Evolutionary conservation across 106 monocot genomes (phyloP), one percentile per base, ranked within the genome.

Genomic region (Acorus calamus): DNA sequence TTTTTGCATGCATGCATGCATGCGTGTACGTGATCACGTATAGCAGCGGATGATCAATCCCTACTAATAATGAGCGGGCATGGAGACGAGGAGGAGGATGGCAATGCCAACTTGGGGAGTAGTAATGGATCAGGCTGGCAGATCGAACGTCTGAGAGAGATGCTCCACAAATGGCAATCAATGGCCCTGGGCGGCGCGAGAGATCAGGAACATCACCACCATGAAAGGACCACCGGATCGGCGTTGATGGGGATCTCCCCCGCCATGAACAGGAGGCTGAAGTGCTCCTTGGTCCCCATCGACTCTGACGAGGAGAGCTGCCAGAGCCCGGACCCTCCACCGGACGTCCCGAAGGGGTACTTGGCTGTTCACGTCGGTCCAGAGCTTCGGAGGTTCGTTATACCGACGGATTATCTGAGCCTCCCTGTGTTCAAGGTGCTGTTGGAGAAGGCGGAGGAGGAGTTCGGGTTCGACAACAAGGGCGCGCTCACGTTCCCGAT

Each of bases 301-400:
- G 77, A 83, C 53, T 83, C 83, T 1, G 87, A 88, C 47, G 88
- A 88, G 63, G 88, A 88, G 66, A 63, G 70, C 46, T 81, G 76
- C 71, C 58, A 58, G 4, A 81, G 81, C 71, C 76, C 78, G 0
- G 77, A 78, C 47, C 55, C 77, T 0, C 81, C 84, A 12, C 61
- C 78, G 3, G 88, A 88, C 44, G 88, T 88, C 43, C 88, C 88
- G 0, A 77, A 64, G 59, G 88, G 88, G 12, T 79, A 68, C 52
- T 58, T 84, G 8, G 84, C 84, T 0, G 81, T 88, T 3, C 81
- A 84, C 28, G 78, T 84, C 0, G 84, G 88, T 2, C 70, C 43
- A 2, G 87, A 87, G 66, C 70, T 65, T 6, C 69, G 85, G 47
- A 67, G 92, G 52, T 92, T 92, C 50, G 87, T 92, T 6, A 87